Percentiles rank a stretch among this genome's conserved stretches.
Conservation (phyloP, 352 stramenopile genomes). For the Phytophthora palmivora region DNA sequence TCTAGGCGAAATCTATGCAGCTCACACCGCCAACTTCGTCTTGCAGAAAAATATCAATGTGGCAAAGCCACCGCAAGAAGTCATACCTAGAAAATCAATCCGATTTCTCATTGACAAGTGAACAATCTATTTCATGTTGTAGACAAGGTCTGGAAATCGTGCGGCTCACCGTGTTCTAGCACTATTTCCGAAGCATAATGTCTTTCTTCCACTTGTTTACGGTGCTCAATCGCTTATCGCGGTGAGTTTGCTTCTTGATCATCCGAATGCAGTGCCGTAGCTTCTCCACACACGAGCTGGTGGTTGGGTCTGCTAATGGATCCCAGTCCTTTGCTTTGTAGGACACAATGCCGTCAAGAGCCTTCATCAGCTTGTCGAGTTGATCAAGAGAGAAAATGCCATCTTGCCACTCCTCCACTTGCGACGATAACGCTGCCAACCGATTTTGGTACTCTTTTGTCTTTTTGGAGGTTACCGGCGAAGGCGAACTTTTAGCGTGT, state of each 20-base stretch:
- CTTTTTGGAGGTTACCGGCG: slow-evolving; percentile 1
- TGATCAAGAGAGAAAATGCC: slow-evolving; percentile 43
- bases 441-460: neutral
- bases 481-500: neutral
- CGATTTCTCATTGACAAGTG: no score
- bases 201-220: slow-evolving; percentile 20
- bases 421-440: slow-evolving; percentile 6
- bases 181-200: slow-evolving; percentile 4
- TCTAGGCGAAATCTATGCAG: no score
- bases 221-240: slow-evolving; percentile 28
- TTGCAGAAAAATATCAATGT: no score
- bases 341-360: slow-evolving; percentile 8
- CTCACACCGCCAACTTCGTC: no score
- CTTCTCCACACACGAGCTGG: slow-evolving; percentile 23
- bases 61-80: no score
- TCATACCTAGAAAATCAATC: no score
- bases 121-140: no score
- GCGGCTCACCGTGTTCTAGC: no score
- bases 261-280: slow-evolving; percentile 24
- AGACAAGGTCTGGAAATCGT: no score
- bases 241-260: slow-evolving; percentile 22
- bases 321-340: slow-evolving; percentile 30
- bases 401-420: slow-evolving; percentile 32
- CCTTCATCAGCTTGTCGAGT: slow-evolving; percentile 31
- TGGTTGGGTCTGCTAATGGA: slow-evolving; percentile 7